Evolutionary conservation across 225 moss, liverwort and hornwort species (phyloP), one percentile per base, ranked within the genome.

Genomic region (Climacium dendroides): DNA sequence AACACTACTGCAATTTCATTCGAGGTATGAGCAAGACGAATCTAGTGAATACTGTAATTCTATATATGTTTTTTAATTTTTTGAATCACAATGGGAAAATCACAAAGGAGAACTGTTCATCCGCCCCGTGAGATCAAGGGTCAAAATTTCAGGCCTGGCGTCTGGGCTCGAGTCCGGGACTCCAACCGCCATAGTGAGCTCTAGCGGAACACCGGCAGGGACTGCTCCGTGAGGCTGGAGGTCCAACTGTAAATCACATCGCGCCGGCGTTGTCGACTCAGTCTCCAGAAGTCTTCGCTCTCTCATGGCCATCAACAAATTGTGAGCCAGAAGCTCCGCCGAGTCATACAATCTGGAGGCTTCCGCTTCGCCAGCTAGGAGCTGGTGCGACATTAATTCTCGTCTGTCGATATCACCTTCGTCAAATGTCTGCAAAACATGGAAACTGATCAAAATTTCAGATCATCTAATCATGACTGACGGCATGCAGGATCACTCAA

Each of bases 301-400:
- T 70, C 87, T 85, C 85, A 91, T 91, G n/a, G 87, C 93, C 90
- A 90, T 90, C 83, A 91, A 66, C 77, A 93, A 57, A 71, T 90
- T 93, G 80, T 93, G 93, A 29, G 91, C 93, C 78, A 93, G 80
- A 89, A 90, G 93, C 84, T 93, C 93, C 73, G 91, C 86, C 25
- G 91, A 91, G n/a, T 91, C 89, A 60, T 86, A 87, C 45, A 91
- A 64, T 32, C 89, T 84, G n/a, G 83, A 66, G 39, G 91, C 87
- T 30, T 78, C 87, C 5, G 59, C 87, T 82, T 91, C 91, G 28
- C 85, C 85, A 83, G 83, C 87, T 34, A 83, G 93, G 45, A 89
- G 78, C 83, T 83, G 87, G 24, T 71, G 66, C 53, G 92, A 85
- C 72, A 85, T 52, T 37, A 45, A 72, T 72, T 70, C 85, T 81